Evolutionary conservation across 148 eudicot genomes (phyloP).

Genomic region (Chenopodium suecicum): DNA sequence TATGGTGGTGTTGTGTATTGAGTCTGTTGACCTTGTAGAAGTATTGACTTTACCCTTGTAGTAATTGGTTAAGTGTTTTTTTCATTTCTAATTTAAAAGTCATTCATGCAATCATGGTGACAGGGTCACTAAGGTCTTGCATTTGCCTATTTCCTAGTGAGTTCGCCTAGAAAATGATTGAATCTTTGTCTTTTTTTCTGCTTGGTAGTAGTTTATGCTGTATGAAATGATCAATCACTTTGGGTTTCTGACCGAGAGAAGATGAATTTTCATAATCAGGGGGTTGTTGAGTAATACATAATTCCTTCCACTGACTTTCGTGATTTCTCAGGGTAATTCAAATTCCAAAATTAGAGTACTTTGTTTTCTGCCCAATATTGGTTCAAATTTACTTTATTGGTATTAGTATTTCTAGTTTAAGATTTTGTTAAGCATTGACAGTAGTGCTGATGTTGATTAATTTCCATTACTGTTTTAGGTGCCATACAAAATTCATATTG

Average conservation of each 20-base stretch:
- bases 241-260: background rate
- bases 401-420: background rate
- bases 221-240: constrained; percentile 6
- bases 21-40: background rate
- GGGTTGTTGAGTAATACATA: background rate
- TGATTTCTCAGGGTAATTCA: background rate
- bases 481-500: constrained; percentile 85
- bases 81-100: too few species aligned
- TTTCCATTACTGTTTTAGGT: constrained; percentile 33
- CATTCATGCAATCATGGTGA: too few species aligned
- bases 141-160: background rate
- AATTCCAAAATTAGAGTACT: background rate
- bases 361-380: background rate
- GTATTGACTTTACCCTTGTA: background rate
- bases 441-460: constrained; percentile 2
- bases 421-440: background rate
- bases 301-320: background rate
- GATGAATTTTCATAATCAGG: background rate
- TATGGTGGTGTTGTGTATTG: background rate
- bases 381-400: background rate
- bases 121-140: background rate
- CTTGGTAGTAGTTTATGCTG: background rate
- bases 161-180: background rate
- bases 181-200: background rate
- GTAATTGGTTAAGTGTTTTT: background rate